These are phyloP conservation scores for Trametes polyzona DNA, from an alignment of 1,284 basidiomycete genomes.

Conservation along the genomic window DNA sequence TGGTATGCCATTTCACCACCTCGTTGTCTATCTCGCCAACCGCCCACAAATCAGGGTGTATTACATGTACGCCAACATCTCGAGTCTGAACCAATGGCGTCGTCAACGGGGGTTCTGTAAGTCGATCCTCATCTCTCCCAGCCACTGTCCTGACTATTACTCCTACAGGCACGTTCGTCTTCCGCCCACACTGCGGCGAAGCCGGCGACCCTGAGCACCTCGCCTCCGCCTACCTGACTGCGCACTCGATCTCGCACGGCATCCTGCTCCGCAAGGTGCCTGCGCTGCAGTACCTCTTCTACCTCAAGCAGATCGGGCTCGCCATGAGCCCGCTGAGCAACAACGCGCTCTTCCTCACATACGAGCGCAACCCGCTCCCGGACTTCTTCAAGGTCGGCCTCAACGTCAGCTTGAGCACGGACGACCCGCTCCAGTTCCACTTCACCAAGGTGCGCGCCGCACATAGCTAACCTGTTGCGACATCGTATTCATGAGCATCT, in stretches of 20 bases:
- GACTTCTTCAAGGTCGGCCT: slow-evolving; percentile 97
- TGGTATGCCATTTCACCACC: slow-evolving; percentile 49
- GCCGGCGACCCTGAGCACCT: slow-evolving; percentile 98
- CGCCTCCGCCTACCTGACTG: slow-evolving; percentile 93
- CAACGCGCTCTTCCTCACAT: slow-evolving; percentile 96
- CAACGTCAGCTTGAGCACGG: slow-evolving; percentile 96
- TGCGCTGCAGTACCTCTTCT: slow-evolving; percentile 92
- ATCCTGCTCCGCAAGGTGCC: slow-evolving; percentile 98
- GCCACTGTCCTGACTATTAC: neutral
- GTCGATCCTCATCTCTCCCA: slow-evolving; percentile 34
- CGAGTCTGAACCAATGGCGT: slow-evolving; percentile 94
- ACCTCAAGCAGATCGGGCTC: slow-evolving; percentile 94
- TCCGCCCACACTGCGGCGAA: slow-evolving; percentile 97
- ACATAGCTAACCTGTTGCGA: neutral
- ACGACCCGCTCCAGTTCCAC: slow-evolving; percentile 95
- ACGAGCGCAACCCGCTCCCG: slow-evolving; percentile 96
- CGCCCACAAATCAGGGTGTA: slow-evolving; percentile 71
- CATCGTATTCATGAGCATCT: neutral
- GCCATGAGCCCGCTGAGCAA: slow-evolving; percentile 99
- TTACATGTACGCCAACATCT: slow-evolving; percentile 97
- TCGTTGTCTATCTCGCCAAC: neutral
- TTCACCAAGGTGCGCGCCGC: slow-evolving; percentile 83
- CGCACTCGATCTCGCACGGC: slow-evolving; percentile 98
- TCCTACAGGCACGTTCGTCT: slow-evolving; percentile 86
- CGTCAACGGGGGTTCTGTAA: slow-evolving; percentile 87